These are phyloP conservation scores for Trametes villosa DNA, from an alignment of 768 basidiomycete genomes.

Conservation along the genomic window DNA sequence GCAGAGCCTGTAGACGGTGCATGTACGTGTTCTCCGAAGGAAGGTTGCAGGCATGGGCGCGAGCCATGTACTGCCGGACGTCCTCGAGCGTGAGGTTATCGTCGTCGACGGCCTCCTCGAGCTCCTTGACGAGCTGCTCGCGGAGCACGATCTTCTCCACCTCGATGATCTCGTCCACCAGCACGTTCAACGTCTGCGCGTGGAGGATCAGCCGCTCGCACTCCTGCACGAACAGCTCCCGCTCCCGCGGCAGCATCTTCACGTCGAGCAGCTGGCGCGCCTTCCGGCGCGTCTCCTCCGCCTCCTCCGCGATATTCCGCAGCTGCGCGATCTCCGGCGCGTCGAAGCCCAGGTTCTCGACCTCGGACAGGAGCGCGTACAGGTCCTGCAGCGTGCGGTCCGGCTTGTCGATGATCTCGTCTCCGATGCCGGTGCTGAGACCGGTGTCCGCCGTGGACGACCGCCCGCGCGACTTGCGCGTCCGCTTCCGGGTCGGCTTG, in stretches of 20 bases:
- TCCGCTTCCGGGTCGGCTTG: constrained; percentile 81
- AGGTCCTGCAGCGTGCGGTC: constrained; percentile 76
- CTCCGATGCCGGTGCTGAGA: constrained; percentile 39
- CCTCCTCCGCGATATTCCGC: constrained; percentile 56
- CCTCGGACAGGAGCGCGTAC: constrained; percentile 68
- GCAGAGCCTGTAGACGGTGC: constrained; percentile 62
- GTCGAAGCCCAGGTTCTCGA: constrained; percentile 83
- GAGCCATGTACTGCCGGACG: constrained; percentile 69
- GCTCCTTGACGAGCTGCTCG: constrained; percentile 74
- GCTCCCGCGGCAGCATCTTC: constrained; percentile 49
- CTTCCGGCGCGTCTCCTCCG: constrained; percentile 64
- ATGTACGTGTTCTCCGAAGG: constrained; percentile 67
- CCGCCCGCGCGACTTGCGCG: constrained; percentile 63
- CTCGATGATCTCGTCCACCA: constrained; percentile 75
- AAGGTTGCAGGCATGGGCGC: constrained; percentile 72
- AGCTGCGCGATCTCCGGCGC: constrained; percentile 71
- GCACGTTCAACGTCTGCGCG: constrained; percentile 80
- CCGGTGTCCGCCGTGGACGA: constrained; percentile 37
- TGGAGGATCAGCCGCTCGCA: constrained; percentile 73
- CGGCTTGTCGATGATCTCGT: constrained; percentile 58
- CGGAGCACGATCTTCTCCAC: constrained; percentile 83
- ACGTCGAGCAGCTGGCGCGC: constrained; percentile 57
- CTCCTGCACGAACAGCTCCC: constrained; percentile 62
- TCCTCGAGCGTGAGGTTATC: constrained; percentile 73
- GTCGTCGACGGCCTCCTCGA: constrained; percentile 72